Evolutionary conservation across 768 basidiomycete genomes (phyloP).

Genomic region (Phaffia australis): DNA sequence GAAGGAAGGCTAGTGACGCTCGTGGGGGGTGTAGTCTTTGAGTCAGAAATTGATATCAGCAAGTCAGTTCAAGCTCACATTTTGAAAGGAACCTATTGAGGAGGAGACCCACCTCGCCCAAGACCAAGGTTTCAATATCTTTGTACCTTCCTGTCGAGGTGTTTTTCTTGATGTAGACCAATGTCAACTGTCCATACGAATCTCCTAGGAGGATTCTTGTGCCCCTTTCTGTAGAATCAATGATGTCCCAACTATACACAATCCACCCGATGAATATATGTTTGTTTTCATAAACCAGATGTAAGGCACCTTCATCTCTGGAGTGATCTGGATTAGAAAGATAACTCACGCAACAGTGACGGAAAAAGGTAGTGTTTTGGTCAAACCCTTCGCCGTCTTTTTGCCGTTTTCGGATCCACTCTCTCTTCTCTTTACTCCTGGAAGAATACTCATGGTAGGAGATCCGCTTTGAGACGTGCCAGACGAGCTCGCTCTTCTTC

Average conservation of each 20-base stretch:
- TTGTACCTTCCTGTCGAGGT: constrained; percentile 32
- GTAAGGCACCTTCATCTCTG: too few species aligned
- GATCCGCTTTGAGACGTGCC: neutral
- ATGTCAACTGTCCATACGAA: constrained; percentile 55
- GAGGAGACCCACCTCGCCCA: constrained; percentile 53
- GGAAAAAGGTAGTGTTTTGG: constrained; percentile 58
- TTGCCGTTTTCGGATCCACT: constrained; percentile 28
- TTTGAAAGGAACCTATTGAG: neutral
- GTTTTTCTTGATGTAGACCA: constrained; percentile 48
- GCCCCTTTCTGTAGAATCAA: constrained; percentile 7
- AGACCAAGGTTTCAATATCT: constrained; percentile 46
- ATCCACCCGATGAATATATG: too few species aligned
- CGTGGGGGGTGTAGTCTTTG: constrained; percentile 58
- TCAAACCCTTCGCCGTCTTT: constrained; percentile 45
- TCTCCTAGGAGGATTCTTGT: constrained; percentile 44
- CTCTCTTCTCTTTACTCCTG: neutral
- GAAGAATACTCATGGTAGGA: neutral
- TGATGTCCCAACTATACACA: constrained; percentile 8
- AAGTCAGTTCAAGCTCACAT: neutral
- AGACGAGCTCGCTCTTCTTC: constrained; percentile 24
- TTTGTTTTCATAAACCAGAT: too few species aligned
- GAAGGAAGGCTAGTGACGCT: constrained; percentile 61
- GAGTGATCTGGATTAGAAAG: neutral
- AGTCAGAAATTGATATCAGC: neutral
- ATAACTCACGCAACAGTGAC: constrained; percentile 55